Conservation (phyloP, 169 alveolate genomes). For the Babesia caballi region DNA sequence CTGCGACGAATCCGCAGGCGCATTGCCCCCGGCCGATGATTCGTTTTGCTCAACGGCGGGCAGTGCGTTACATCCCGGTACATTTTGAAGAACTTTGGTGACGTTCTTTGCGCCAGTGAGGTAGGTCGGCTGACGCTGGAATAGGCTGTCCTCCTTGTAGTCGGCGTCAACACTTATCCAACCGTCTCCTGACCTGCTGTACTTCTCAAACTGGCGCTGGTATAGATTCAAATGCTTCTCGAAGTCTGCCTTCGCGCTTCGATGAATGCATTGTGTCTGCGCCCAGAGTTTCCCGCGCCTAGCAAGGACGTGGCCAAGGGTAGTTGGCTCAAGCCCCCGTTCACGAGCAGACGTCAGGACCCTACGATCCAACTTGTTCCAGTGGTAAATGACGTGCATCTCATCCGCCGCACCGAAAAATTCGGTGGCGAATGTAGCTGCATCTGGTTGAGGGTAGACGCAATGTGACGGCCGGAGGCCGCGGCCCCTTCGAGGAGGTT, state of each 20-base stretch:
- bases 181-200: conserved; percentile 71
- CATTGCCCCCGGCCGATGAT: background rate
- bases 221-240: conserved; percentile 47
- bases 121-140: background rate
- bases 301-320: conserved; percentile 67
- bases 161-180: conserved; percentile 53
- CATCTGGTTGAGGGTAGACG: background rate
- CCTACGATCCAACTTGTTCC: conserved; percentile 1
- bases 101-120: background rate
- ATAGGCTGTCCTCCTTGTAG: conserved; percentile 13
- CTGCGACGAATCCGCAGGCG: background rate
- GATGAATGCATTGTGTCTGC: conserved; percentile 62
- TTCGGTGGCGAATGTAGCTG: background rate
- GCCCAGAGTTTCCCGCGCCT: conserved; percentile 71
- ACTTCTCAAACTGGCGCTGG: conserved; percentile 70
- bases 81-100: background rate
- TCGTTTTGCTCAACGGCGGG: background rate
- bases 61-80: background rate
- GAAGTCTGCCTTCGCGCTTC: conserved; percentile 56
- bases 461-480: no score
- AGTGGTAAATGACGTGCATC: conserved; percentile 2
- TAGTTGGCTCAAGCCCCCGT: conserved; percentile 53
- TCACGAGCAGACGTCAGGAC: conserved; percentile 16
- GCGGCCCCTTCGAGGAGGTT: background rate
- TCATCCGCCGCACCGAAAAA: conserved; percentile 1